These are phyloP conservation scores for Globisporangium rhizosaccharum DNA, from an alignment of 352 stramenopile genomes.

Conservation along the genomic window DNA sequence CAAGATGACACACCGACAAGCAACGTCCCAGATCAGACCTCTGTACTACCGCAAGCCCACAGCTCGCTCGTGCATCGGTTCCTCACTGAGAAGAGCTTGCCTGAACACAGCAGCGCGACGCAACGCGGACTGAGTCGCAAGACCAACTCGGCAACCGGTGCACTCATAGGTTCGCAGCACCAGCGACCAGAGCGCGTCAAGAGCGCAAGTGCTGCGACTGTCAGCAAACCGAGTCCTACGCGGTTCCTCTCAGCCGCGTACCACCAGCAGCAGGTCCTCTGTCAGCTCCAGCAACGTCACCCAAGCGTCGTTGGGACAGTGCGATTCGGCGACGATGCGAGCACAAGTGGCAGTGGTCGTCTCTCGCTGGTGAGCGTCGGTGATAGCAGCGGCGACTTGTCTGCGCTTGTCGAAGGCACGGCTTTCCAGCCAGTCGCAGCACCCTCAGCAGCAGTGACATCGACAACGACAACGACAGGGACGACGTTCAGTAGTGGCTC, in stretches of 20 bases:
- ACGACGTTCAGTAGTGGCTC: background rate
- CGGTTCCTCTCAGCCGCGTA: background rate
- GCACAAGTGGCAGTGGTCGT: background rate
- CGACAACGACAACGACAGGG: background rate
- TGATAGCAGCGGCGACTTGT: background rate
- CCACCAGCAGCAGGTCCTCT: constrained; percentile 16
- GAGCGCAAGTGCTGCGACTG: background rate
- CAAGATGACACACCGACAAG: background rate
- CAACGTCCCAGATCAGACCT: background rate
- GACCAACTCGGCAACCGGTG: constrained; percentile 4
- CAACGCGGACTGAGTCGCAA: constrained; percentile 4
- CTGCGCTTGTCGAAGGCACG: background rate
- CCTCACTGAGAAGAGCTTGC: constrained; percentile 9
- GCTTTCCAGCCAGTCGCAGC: constrained; percentile 1
- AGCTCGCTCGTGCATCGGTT: constrained; percentile 13
- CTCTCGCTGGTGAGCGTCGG: background rate
- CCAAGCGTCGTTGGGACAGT: constrained; percentile 26
- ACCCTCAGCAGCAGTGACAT: background rate
- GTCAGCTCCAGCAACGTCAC: constrained; percentile 12
- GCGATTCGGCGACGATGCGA: constrained; percentile 13
- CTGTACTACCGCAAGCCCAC: background rate
- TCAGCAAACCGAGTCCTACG: background rate
- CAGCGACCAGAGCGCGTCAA: background rate
- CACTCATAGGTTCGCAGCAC: background rate
- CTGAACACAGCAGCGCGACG: background rate